Percentiles rank a stretch among this genome's conserved stretches.
phyloP scores from a whole-genome alignment of 768 basidiomycete genomes.

The Psilocybe azurescens region DNA sequence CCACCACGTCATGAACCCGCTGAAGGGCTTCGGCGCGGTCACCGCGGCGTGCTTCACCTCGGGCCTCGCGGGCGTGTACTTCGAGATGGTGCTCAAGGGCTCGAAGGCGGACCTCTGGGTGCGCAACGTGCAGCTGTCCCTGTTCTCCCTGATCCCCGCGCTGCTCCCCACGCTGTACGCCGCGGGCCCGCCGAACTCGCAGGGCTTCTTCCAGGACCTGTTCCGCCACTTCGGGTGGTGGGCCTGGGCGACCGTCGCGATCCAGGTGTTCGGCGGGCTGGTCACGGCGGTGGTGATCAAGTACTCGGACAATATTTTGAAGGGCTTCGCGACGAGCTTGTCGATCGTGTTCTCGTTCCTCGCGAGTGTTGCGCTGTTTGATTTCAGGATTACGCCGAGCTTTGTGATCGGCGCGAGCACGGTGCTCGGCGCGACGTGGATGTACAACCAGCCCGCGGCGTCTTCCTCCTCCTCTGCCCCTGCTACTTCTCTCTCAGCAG shows the following conservation, averaged over 20 bases:
- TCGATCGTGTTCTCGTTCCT: conserved; percentile 96
- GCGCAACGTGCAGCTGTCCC: conserved; percentile 94
- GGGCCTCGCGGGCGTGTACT: conserved; percentile 97
- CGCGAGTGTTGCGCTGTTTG: conserved; percentile 89
- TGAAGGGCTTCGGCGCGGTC: conserved; percentile 92
- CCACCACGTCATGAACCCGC: conserved; percentile 80
- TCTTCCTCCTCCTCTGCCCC: conserved; percentile 35
- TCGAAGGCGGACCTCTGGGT: conserved; percentile 94
- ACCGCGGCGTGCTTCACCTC: conserved; percentile 94
- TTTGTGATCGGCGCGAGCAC: conserved; percentile 88
- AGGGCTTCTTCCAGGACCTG: conserved; percentile 58
- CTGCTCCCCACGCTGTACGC: conserved; percentile 75
- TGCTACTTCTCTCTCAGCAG: conserved; percentile 3
- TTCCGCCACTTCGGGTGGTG: conserved; percentile 90
- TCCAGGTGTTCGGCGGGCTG: conserved; percentile 92
- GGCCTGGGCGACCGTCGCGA: conserved; percentile 93
- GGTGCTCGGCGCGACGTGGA: conserved; percentile 89
- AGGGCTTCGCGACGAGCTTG: conserved; percentile 96
- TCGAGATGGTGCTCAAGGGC: conserved; percentile 96
- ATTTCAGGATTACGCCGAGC: conserved; percentile 84
- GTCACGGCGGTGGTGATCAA: conserved; percentile 97
- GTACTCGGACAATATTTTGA: conserved; percentile 93
- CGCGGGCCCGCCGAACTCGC: conserved; percentile 43
- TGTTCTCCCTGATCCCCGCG: conserved; percentile 94
- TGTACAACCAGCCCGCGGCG: conserved; percentile 84